Evolutionary conservation across 139 green algal genomes (phyloP).

Genomic region (Volvox reticuliferus): DNA sequence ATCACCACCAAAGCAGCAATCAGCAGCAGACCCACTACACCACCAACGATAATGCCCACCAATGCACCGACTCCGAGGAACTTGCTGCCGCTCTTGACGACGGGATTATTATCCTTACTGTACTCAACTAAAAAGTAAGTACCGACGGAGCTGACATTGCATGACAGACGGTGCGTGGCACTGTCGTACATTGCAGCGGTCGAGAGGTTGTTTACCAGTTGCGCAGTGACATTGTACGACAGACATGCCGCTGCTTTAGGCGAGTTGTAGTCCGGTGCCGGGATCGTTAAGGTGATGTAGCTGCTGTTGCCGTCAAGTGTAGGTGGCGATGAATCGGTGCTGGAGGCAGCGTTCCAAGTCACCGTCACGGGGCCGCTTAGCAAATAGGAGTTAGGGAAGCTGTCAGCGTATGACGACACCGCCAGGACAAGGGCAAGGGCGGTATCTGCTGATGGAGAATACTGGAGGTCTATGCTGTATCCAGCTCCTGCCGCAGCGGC

Average conservation of each 20-base stretch:
- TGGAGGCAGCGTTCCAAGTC: background rate
- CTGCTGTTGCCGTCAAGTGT: background rate
- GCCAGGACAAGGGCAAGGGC: background rate
- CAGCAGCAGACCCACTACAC: background rate
- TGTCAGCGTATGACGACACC: background rate
- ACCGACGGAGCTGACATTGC: background rate
- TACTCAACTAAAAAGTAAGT: background rate
- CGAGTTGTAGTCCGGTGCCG: background rate
- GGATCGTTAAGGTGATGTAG: constrained; percentile 13
- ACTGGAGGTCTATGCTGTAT: constrained; percentile 25
- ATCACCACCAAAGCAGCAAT: background rate
- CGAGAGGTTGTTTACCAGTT: background rate
- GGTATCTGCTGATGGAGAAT: background rate
- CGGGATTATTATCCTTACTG: background rate
- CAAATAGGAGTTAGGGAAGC: background rate
- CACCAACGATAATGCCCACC: background rate
- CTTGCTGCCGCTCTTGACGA: background rate
- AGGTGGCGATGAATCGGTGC: background rate
- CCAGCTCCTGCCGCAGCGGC: background rate
- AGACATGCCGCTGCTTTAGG: background rate
- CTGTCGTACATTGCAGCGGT: background rate
- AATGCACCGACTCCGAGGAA: background rate
- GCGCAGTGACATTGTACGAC: background rate
- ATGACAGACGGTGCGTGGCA: background rate
- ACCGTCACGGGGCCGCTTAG: background rate